phyloP scores from a whole-genome alignment of 495 filamentous ascomycete species.

The Daldinia childiae region DNA sequence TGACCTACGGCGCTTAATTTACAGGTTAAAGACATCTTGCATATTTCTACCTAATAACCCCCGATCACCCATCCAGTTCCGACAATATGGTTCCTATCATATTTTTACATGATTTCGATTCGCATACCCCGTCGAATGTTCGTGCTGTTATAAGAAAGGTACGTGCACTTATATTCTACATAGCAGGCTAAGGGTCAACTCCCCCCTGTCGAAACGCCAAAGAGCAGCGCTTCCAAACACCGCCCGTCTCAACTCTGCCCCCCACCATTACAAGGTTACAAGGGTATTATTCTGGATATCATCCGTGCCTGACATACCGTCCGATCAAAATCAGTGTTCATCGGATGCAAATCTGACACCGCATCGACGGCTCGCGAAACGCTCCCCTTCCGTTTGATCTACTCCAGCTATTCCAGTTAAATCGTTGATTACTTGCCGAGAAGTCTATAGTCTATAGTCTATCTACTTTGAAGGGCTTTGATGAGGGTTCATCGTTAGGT shows the following conservation, averaged over 20 bases:
- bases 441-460: slow-evolving; percentile 21
- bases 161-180: slow-evolving; percentile 21
- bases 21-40: slow-evolving; percentile 28
- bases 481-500: slow-evolving; percentile 20
- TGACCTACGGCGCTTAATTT: slow-evolving; percentile 32
- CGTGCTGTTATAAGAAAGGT: slow-evolving; percentile 1
- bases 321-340: slow-evolving; percentile 47
- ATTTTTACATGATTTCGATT: slow-evolving; percentile 17
- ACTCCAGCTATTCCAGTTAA: slow-evolving; percentile 25
- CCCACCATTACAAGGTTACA: slow-evolving; percentile 33
- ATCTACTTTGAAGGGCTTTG: slow-evolving; percentile 13
- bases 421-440: slow-evolving; percentile 7
- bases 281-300: slow-evolving; percentile 10
- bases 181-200: slow-evolving; percentile 18
- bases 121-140: slow-evolving; percentile 10
- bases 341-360: slow-evolving; percentile 52
- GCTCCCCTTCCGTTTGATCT: slow-evolving; percentile 46
- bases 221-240: slow-evolving; percentile 55
- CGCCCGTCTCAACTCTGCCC: slow-evolving; percentile 54
- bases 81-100: slow-evolving; percentile 33
- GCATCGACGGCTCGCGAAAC: slow-evolving; percentile 51
- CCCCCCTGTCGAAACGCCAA: slow-evolving; percentile 55
- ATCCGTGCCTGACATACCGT: slow-evolving; percentile 23
- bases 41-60: slow-evolving; percentile 36
- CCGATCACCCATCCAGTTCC: slow-evolving; percentile 20